Evolutionary conservation across 2,329 filamentous ascomycete genomes (phyloP), one percentile per base, ranked within the genome.

Genomic region (Zopfia rhizophila): DNA sequence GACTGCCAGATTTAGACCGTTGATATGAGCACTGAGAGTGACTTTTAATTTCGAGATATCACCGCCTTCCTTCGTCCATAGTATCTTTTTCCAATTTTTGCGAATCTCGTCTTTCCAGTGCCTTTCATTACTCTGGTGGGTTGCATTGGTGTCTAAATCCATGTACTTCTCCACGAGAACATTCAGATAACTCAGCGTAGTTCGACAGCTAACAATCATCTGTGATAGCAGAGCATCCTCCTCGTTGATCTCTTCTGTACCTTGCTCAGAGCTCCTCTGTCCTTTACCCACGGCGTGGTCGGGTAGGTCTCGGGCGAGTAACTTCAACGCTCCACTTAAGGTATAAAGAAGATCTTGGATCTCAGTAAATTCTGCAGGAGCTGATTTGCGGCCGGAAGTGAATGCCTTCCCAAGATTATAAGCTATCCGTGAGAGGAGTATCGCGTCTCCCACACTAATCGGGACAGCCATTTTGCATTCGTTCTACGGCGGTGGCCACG

Each of bases 71-170:
- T 18, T 50, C 12, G 40, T 45, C 46, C 46, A 50, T 5, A 18
- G 5, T 7, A 50, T 12, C 16, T 45, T 50, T 19, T 50, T 50
- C 40, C 41, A 50, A 24, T 41, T 45, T 16, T 21, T 33, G n/a
- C 38, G 36, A 12, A 45, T 22, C 13, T 43, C 38, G 12, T 38
- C 17, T 10, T 21, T 38, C 45, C 45, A 48, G 18, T 28, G 37
- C 23, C 31, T 45, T 12, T 28, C 18, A 3, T 14, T n/a, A 14
- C 11, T 13, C 25, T 38, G 4, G n/a, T 29, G n/a, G 8, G 22
- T 29, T 29, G 21, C 23, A 14, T 32, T 11, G 14, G 14, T 25
- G 21, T 37, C 30, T 37, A 36, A 12, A 3, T 29, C 31, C 22
- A n/a, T 29, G 38, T 48, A 48, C 31, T 23, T 28, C 11, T 19